Conservation (phyloP, 163 green algal genomes). For the Scenedesmus sp. region DNA sequence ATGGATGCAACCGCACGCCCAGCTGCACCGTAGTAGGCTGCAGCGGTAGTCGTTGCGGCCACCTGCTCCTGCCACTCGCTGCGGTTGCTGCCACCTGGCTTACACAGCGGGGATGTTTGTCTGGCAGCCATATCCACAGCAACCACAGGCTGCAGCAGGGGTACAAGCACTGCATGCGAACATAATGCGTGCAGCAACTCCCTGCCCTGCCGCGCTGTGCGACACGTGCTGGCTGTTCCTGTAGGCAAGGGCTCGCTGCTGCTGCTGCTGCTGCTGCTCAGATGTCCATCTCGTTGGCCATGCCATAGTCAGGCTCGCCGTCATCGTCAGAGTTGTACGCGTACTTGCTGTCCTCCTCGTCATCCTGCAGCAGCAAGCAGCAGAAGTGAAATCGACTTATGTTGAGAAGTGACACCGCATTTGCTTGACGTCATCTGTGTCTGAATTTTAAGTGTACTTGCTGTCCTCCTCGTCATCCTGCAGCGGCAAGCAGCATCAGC, state of each 20-base stretch:
- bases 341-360: conserved; percentile 46
- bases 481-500: background rate
- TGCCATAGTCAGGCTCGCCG: conserved; percentile 69
- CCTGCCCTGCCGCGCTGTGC: background rate
- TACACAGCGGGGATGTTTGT: no score
- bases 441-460: no score
- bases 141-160: background rate
- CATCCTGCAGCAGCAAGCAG: conserved; percentile 13
- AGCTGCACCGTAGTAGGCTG: no score
- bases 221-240: background rate
- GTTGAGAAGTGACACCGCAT: no score
- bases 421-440: no score
- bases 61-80: no score
- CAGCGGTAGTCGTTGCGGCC: no score
- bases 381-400: background rate
- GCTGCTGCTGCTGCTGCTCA: conserved; percentile 10
- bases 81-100: no score
- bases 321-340: conserved; percentile 68
- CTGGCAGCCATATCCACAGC: background rate
- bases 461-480: no score
- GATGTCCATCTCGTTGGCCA: conserved; percentile 85
- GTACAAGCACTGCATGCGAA: background rate
- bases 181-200: background rate
- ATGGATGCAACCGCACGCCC: no score
- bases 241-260: background rate